Evolutionary conservation across 257 asterid species (phyloP), one percentile per base, ranked within the genome.

Genomic region (Capsicum chinense): DNA sequence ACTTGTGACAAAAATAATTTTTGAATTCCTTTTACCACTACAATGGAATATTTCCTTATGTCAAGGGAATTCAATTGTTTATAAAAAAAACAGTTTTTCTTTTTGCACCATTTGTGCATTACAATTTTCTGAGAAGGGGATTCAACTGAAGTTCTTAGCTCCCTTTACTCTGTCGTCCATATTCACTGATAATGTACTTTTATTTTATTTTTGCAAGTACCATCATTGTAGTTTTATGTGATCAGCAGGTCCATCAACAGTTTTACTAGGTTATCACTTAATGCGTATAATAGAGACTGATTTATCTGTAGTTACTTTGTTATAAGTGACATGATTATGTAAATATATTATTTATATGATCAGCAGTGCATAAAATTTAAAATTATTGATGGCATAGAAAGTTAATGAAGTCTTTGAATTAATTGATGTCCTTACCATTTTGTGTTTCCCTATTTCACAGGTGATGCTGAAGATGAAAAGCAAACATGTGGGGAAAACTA

Each of bases 381-480:
- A 54, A 54, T 54, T 54, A 54, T 54, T 54, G 5, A 11, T 54
- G 56, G 56, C 19, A 16, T 9, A 15, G 42, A 15, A 2, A 0
- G 19, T 68, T 54, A 54, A 16, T 14, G 19, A 26, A n/a, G 60
- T 44, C 5, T 54, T 10, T 56, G 52, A 66, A 64, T 15, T 60
- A 10, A 13, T 58, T 21, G 35, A n/a, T 64, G 21, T 56, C 3
- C 3, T 15, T 17, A 33, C 37, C 33, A 39, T 17, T 10, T 42
- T 14, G 63, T 14, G 48, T 14, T 16, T 5, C 6, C 44, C 68
- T 48, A 35, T 71, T 81, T 14, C 87, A 85, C 93, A 95, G 98
- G 99, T 92, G 85, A 95, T 97, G 97, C 87, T 97, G 92, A 97
- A 95, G 91, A 97, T 97, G 99, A 97, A 97, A 90, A 97, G 99